Conservation (phyloP, 371 early-diverging fungal species). For the Rhizopus microsporus region DNA sequence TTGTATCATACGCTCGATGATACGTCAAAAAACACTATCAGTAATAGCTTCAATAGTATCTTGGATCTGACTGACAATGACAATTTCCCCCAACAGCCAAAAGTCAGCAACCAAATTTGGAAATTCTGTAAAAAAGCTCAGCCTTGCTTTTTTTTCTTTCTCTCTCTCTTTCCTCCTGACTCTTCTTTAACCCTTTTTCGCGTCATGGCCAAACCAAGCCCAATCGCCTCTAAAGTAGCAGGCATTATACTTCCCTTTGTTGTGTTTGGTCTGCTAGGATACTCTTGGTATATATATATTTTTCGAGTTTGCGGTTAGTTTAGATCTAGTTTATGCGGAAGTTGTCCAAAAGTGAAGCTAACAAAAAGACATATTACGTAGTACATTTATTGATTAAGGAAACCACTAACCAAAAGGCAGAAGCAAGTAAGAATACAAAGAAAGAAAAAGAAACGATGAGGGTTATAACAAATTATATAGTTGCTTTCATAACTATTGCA, state of each 20-base stretch:
- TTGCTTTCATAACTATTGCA: slow-evolving; percentile 45
- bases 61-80: slow-evolving; percentile 1
- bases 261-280: slow-evolving; percentile 36
- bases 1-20: not conserved
- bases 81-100: not conserved
- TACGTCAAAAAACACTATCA: slow-evolving; percentile 1
- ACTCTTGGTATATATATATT: slow-evolving; percentile 57
- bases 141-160: slow-evolving; percentile 2
- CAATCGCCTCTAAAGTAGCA: slow-evolving; percentile 20
- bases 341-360: not conserved
- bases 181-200: slow-evolving; percentile 2
- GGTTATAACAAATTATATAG: slow-evolving; percentile 21
- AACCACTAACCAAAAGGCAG: slow-evolving; percentile 17
- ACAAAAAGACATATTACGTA: not conserved
- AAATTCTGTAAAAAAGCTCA: slow-evolving; percentile 6
- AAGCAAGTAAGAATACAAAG: slow-evolving; percentile 31
- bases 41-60: slow-evolving; percentile 3
- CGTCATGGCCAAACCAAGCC: slow-evolving; percentile 25
- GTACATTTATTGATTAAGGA: slow-evolving; percentile 15
- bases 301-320: slow-evolving; percentile 56
- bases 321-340: not conserved
- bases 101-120: not conserved
- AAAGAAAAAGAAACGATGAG: not conserved
- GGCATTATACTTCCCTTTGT: slow-evolving; percentile 37
- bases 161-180: not conserved